Evolutionary conservation across 1,139 yeast genomes (phyloP).

Genomic region (Zygosaccharomyces pseudobailii): DNA sequence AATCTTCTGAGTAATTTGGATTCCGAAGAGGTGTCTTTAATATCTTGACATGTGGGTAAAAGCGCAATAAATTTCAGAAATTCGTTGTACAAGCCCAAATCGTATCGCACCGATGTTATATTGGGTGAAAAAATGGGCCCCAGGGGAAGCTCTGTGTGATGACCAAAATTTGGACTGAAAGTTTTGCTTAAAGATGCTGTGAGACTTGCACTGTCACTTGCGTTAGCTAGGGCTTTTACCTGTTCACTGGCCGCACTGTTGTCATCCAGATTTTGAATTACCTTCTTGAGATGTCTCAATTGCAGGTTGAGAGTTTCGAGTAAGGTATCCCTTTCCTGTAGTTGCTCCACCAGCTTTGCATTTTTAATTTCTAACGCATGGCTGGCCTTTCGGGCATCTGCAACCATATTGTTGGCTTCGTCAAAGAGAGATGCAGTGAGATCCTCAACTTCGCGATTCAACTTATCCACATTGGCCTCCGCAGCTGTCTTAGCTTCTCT

Average conservation of each 20-base stretch:
- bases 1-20: conserved; percentile 61
- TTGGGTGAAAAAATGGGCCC: conserved; percentile 47
- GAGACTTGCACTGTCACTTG: conserved; percentile 14
- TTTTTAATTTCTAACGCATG: conserved; percentile 47
- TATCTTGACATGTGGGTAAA: conserved; percentile 30
- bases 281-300: conserved; percentile 59
- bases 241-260: conserved; percentile 28
- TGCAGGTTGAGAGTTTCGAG: conserved; percentile 66
- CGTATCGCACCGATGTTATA: conserved; percentile 55
- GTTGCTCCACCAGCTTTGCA: conserved; percentile 53
- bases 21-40: conserved; percentile 39
- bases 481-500: conserved; percentile 44
- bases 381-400: conserved; percentile 60
- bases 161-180: conserved; percentile 13
- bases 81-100: conserved; percentile 40
- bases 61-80: conserved; percentile 36
- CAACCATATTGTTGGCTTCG: conserved; percentile 79
- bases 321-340: conserved; percentile 67
- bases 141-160: conserved; percentile 10
- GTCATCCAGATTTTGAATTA: conserved; percentile 44
- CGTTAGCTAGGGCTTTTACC: conserved; percentile 15
- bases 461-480: conserved; percentile 52
- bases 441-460: conserved; percentile 72
- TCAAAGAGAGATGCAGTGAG: conserved; percentile 68
- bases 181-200: conserved; percentile 18